phyloP scores from a whole-genome alignment of 768 basidiomycete genomes.

The Russula sp. region DNA sequence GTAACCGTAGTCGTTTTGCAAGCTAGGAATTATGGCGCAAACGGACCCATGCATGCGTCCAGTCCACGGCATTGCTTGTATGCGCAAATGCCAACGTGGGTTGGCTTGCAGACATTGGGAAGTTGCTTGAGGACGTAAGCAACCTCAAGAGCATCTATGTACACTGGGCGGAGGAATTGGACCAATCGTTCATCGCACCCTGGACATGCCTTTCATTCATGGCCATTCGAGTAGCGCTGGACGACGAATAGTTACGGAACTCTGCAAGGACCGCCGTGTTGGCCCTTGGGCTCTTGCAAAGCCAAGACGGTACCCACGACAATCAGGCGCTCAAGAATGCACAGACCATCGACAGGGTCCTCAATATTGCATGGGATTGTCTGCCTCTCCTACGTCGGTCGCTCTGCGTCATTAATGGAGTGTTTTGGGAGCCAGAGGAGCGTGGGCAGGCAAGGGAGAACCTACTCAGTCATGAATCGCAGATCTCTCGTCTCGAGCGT shows the following conservation, averaged over 20 bases:
- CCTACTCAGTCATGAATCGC: not conserved
- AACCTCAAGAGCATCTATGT: not conserved
- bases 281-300: not conserved
- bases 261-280: not conserved
- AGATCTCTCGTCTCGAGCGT: not conserved
- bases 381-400: not conserved
- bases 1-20: not conserved
- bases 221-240: not conserved
- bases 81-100: not conserved
- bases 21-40: slow-evolving; percentile 2
- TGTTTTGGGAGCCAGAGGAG: no score
- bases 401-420: not conserved
- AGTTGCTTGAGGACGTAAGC: not conserved
- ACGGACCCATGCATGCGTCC: slow-evolving; percentile 6
- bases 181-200: not conserved
- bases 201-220: not conserved
- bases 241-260: not conserved
- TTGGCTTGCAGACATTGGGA: slow-evolving; percentile 10
- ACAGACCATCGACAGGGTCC: not conserved
- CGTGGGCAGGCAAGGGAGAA: not conserved
- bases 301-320: not conserved
- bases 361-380: not conserved
- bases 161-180: not conserved
- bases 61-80: not conserved
- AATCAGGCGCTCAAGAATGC: not conserved